Evolutionary conservation across 2,329 filamentous ascomycete species (phyloP).

Genomic region (Aspergillus fischeri): DNA sequence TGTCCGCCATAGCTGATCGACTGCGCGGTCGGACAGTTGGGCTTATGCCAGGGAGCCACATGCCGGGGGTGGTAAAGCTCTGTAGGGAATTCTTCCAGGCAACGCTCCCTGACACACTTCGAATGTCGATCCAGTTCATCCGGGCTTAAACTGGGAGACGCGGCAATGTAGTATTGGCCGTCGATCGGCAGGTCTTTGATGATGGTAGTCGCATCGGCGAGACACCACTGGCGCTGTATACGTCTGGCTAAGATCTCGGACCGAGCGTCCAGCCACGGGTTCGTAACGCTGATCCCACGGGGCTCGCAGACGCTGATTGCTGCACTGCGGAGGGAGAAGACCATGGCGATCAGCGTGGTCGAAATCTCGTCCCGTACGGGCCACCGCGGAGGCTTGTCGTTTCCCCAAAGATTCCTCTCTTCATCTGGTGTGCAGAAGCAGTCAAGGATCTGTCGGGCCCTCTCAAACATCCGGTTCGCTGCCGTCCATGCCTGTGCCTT

Average conservation of each 20-base stretch:
- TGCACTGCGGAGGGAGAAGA: constrained; percentile 6
- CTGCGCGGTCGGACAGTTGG: not conserved
- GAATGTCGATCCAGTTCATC: constrained; percentile 12
- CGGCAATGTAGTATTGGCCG: constrained; percentile 14
- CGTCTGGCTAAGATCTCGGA: constrained; percentile 7
- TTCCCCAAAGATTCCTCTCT: not conserved
- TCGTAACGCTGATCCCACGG: not conserved
- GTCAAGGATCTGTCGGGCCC: constrained; percentile 2
- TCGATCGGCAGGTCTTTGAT: constrained; percentile 10
- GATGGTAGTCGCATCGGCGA: constrained; percentile 9
- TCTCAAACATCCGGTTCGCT: constrained; percentile 6
- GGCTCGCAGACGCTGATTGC: constrained; percentile 2
- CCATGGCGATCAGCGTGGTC: constrained; percentile 9
- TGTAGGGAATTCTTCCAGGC: constrained; percentile 8
- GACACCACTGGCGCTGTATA: constrained; percentile 7
- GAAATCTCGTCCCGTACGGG: constrained; percentile 12
- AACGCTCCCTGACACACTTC: constrained; percentile 5
- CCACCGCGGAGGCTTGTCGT: constrained; percentile 7
- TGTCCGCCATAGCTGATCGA: constrained; percentile 8
- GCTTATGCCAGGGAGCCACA: constrained; percentile 3
- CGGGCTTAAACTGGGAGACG: not conserved
- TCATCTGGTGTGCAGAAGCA: constrained; percentile 6
- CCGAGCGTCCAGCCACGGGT: constrained; percentile 2
- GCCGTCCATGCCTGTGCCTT: not conserved
- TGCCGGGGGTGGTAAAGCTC: constrained; percentile 7